Conservation (phyloP, 2,329 filamentous ascomycete genomes). For the Lomentospora prolificans region DNA sequence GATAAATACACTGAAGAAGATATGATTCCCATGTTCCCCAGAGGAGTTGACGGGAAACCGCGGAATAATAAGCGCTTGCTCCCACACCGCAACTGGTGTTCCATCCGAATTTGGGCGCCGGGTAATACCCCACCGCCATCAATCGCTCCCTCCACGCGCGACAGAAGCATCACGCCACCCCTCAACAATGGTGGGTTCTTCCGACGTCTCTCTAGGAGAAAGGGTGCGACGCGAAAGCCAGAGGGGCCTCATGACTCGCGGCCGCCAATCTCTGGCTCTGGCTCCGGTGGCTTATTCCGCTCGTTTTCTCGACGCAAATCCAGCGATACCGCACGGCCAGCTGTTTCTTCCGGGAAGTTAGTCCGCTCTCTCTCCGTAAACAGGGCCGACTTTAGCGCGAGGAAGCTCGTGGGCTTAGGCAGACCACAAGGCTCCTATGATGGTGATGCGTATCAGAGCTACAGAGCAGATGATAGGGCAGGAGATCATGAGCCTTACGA, state of each 20-base stretch:
- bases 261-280: conserved; percentile 9
- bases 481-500: conserved; percentile 10
- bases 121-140: conserved; percentile 64
- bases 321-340: conserved; percentile 1
- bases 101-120: conserved; percentile 75
- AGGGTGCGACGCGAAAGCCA: conserved; percentile 9
- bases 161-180: conserved; percentile 29
- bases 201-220: conserved; percentile 31
- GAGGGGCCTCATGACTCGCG: conserved; percentile 21
- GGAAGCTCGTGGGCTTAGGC: conserved; percentile 16
- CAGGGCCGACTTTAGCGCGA: conserved; percentile 10
- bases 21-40: conserved; percentile 88
- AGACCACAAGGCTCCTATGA: not conserved
- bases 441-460: not conserved
- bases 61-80: conserved; percentile 87
- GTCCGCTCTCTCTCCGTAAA: conserved; percentile 11
- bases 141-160: conserved; percentile 43
- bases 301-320: conserved; percentile 28
- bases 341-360: conserved; percentile 6
- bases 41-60: conserved; percentile 79
- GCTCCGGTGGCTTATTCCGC: conserved; percentile 17
- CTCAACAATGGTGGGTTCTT: conserved; percentile 21
- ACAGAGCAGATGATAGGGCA: not conserved
- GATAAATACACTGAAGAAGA: conserved; percentile 78
- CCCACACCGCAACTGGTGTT: conserved; percentile 91